Conservation (phyloP, 2,329 filamentous ascomycete species). For the Nigrospora oryzae region DNA sequence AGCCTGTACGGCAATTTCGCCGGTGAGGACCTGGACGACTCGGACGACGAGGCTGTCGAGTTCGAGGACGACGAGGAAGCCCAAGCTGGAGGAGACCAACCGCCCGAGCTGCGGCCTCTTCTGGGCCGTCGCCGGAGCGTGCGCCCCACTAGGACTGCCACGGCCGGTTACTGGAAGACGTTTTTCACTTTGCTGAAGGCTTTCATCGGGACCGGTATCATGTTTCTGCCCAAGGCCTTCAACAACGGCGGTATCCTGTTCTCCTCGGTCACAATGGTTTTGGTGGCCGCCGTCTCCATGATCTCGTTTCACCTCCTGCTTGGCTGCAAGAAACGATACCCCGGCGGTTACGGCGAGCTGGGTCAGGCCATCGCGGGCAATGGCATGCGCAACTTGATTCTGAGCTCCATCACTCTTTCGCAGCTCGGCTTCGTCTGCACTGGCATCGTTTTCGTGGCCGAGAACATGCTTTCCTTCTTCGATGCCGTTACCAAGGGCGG, state of each 20-base stretch:
- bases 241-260: conserved; percentile 71
- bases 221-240: conserved; percentile 72
- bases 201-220: conserved; percentile 73
- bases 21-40: conserved; percentile 58
- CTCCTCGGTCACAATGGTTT: conserved; percentile 59
- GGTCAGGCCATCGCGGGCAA: conserved; percentile 58
- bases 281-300: conserved; percentile 58
- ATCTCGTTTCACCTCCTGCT: conserved; percentile 66
- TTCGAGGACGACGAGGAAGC: conserved; percentile 39
- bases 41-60: conserved; percentile 50
- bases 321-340: conserved; percentile 53
- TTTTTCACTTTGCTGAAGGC: conserved; percentile 75
- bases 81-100: conserved; percentile 12
- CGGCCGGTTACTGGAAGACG: conserved; percentile 61
- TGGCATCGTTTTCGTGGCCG: conserved; percentile 68
- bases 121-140: conserved; percentile 49
- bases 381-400: conserved; percentile 55
- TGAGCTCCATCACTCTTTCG: conserved; percentile 63
- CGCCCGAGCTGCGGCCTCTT: conserved; percentile 50
- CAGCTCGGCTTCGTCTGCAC: conserved; percentile 74
- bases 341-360: conserved; percentile 68
- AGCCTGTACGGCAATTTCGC: conserved; percentile 71
- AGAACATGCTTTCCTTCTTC: conserved; percentile 63
- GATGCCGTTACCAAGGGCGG: conserved; percentile 47
- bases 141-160: conserved; percentile 38